These are phyloP conservation scores for Diddensiella santjacobensis DNA, from an alignment of 805 yeast species.

Conservation along the genomic window DNA sequence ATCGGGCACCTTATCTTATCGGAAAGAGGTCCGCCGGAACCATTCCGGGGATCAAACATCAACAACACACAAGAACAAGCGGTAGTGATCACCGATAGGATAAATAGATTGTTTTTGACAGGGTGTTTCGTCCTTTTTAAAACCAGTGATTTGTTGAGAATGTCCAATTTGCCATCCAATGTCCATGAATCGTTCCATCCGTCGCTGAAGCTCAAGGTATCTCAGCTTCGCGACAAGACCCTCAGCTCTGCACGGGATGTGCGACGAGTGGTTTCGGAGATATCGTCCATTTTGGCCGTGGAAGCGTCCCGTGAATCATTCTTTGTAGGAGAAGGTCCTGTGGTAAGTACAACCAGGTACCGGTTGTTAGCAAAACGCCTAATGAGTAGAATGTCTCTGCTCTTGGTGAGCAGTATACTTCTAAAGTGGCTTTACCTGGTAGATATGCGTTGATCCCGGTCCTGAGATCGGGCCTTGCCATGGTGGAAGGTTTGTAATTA, in stretches of 20 bases:
- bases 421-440: conserved; percentile 17
- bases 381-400: conserved; percentile 8
- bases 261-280: conserved; percentile 22
- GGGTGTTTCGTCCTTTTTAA: no score
- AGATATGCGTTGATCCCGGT: conserved; percentile 30
- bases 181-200: conserved; percentile 27
- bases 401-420: conserved; percentile 14
- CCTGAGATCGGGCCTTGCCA: conserved; percentile 33
- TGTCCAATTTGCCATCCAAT: not conserved
- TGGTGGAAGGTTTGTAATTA: conserved; percentile 25
- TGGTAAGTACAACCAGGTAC: not conserved
- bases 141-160: not conserved
- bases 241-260: conserved; percentile 21
- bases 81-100: not conserved
- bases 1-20: conserved; percentile 2
- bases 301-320: conserved; percentile 26
- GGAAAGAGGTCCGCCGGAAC: conserved; percentile 4
- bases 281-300: conserved; percentile 28
- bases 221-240: conserved; percentile 25
- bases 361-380: not conserved
- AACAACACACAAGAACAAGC: not conserved
- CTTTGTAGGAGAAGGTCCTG: conserved; percentile 8
- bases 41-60: not conserved
- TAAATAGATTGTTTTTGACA: no score
- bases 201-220: conserved; percentile 25